Evolutionary conservation across 306 rosid genomes (phyloP).

Genomic region (Prunus mira): DNA sequence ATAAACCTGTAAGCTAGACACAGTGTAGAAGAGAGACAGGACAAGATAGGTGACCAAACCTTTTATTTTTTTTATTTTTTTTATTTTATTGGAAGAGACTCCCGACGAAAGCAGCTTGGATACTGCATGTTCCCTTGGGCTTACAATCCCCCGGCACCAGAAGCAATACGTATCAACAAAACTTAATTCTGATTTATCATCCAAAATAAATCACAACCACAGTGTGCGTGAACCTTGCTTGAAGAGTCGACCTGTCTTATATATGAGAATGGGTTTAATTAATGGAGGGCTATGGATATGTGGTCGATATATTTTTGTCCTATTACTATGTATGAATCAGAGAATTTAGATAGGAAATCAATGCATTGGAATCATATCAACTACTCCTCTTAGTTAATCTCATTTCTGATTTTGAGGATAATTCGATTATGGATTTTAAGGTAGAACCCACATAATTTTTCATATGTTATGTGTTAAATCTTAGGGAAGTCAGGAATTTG

Average conservation of each 20-base stretch:
- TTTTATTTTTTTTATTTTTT: no score
- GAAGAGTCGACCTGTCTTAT: conserved; percentile 2
- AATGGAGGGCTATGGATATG: background rate
- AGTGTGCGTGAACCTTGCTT: conserved; percentile 5
- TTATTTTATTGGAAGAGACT: background rate
- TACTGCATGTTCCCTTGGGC: conserved; percentile 16
- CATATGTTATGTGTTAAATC: no score
- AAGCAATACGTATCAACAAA: background rate
- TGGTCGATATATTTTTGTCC: no score
- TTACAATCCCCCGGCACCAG: background rate
- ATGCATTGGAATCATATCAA: background rate
- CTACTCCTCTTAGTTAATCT: no score
- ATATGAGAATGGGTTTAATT: background rate
- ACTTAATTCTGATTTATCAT: background rate
- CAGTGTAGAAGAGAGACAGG: background rate
- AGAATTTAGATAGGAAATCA: no score
- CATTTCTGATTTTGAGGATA: no score
- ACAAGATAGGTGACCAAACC: background rate
- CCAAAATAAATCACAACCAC: background rate
- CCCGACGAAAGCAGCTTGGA: background rate
- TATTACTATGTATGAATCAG: no score
- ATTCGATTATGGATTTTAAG: no score
- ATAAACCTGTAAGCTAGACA: background rate
- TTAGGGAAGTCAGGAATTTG: no score
- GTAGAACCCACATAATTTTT: no score